Evolutionary conservation across 495 filamentous ascomycete genomes (phyloP), one percentile per base, ranked within the genome.

Genomic region (Podospora tetraspora): DNA sequence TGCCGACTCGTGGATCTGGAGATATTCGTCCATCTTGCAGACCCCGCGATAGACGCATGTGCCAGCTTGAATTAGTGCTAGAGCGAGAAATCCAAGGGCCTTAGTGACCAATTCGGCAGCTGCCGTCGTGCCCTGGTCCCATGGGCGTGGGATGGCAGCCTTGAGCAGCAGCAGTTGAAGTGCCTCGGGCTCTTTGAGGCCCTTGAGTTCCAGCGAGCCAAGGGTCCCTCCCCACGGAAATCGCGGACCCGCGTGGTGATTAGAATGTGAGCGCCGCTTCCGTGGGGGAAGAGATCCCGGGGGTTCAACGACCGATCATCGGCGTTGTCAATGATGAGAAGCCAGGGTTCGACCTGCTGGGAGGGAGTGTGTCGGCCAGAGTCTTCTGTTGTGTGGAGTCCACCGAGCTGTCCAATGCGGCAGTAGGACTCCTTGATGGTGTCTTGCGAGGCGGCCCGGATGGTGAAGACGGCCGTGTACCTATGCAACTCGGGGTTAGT

Each of bases 261-360:
- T 0, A 68, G 60, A 6, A 68, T 57, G 43, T 68, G 66, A 10
- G 66, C 66, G 9, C 34, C 34, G 10, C 58, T 30, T 8, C 59
- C 34, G 8, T 12, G 29, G 5, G 66, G 66, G n/a, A 68, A 68
- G 34, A 68, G 32, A 32, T 34, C 3, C 3, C 59, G 30, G 7
- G 62, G n/a, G 3, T 63, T 29, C 24, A 62, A 29, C 8, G 66
- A 57, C 1, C 24, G 57, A 25, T 68, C 66, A n/a, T 68, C 66
- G 27, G 66, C 66, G 25, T 68, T 68, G 60, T 68, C 66, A 13
- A 68, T 68, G 34, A 68, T 68, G 37, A 68, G 66, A 7, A 68
- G 66, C 66, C 66, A 68, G 11, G 59, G 37, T 8, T 68, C 60
- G 8, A 21, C 32, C 23, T 68, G 66, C 27, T 68, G 66, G 11